Base-by-base conservation (phyloP, 1,139 yeast species). In the Saccharomyces pastorianus region DNA sequence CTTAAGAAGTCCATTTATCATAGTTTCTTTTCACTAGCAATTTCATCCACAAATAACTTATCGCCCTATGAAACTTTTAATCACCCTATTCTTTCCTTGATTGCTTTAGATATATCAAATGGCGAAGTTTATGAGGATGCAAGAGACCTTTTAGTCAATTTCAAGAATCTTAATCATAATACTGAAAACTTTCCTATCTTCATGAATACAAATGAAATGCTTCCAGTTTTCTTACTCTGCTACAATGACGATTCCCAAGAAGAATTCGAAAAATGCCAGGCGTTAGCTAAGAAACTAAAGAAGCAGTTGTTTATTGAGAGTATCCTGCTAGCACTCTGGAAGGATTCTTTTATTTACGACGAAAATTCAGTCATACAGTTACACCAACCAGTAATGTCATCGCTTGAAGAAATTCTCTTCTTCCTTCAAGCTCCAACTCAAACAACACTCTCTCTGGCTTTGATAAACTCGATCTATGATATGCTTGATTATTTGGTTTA, bases 31-130 rank as follows among this genome's bases (percentile, higher is more conserved):
- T 77, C 84, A 49, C 79, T 83, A 58, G 68, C 88, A 28, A 74
- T 87, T 26, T 77, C 91, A 0, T 77, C 86, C 6, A 67, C 69
- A 13, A 78, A 81, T 41, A 78, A 78, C 26, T 74, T 88, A 5
- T 83, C 89, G 2, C 85, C 96, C 1, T 90, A 88, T 67, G 98
- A 93, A 67, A 84, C 93, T 2, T 85, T 91, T 67, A 85, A 88
- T 61, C 98, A 93, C 67, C 98, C 99, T 0, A 80, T 90, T 1
- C 79, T 90, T 1, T 88, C 91, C 52, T 70, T 91, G 17, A 77
- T 90, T 53, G 85, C 86, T 4, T 75, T 91, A 13, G 72, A 68
- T 53, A 56, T 66, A 23, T 55, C 64, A 11, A 55, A 53, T 46
- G 65, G 63, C 2, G 65, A 67, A 53, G 58, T 58, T 13, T 79